Base-by-base conservation (phyloP, 2,329 filamentous ascomycete genomes). In the Dactylellina sp. region DNA sequence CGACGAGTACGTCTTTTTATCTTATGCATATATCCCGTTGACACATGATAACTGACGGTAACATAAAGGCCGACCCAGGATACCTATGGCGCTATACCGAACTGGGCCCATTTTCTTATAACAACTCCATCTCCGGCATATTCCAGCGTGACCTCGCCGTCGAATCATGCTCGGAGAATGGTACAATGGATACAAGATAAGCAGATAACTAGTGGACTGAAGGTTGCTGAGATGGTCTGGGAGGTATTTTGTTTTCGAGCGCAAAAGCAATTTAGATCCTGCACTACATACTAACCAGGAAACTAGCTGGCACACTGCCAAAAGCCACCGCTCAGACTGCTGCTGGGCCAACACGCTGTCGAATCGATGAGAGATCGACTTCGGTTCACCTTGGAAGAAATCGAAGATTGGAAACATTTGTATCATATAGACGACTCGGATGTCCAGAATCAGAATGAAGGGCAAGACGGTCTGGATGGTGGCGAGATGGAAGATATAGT, bases 181-280 rank as follows among this genome's bases (percentile, higher is more conserved):
- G 88, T 98, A 11, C 92, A 96, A 81, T 98, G 95, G 95, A 84
- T 98, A 18, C 92, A 91, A 14, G 92, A 97, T 79, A 88, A 92
- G 75, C 94, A 98, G 81, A 94, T 94, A 2, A 95, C 93, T 11
- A 96, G 92, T 80, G 92, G 92, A 0, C 89, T 97, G 62, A 97
- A 96, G 82, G 94, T 93, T 72, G 93, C 93, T 1, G 93, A 98
- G 83, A 83, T 98, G 65, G 89, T 97, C 5, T 98, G 95, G 95
- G 77, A 78, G 76, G 76, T 78, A 71, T n/a, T 18, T 57, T 50
- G 12, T 24, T n/a, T n/a, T n/a, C n/a, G n/a, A n/a, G n/a, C n/a
- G 35, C 50, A 22, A 50, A 18, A 35, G 42, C 7, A 35, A 28
- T 11, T n/a, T 35, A 9, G 28, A 20, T 40, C 7, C 14, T 14